A percentile compares a stretch with the other conserved stretches of the same genome.
phyloP scores from a whole-genome alignment of 2,329 filamentous ascomycete genomes.

The Dothideomycetes sp. region DNA sequence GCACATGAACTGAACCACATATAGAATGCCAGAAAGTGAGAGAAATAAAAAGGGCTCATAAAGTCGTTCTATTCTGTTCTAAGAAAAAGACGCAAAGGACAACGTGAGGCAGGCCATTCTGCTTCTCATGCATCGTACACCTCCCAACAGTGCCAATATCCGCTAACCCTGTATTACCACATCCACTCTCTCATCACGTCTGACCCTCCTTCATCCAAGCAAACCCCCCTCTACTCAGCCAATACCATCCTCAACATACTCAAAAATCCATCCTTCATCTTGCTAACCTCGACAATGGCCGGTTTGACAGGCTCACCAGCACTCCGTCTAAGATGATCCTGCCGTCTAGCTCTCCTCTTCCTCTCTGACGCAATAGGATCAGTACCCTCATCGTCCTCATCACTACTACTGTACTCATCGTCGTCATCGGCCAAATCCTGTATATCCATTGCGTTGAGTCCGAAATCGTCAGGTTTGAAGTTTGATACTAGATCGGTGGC shows the following conservation, averaged over 20 bases:
- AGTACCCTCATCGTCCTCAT: slow-evolving; percentile 59
- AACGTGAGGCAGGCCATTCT: too few relatives aligned
- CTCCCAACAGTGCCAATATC: too few relatives aligned
- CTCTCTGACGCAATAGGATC: slow-evolving; percentile 86
- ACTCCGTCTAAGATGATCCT: slow-evolving; percentile 56
- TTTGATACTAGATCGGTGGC: slow-evolving; percentile 43
- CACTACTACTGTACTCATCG: slow-evolving; percentile 58
- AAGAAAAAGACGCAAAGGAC: too few relatives aligned
- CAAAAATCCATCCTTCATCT: slow-evolving; percentile 28
- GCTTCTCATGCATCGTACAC: too few relatives aligned
- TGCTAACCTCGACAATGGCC: slow-evolving; percentile 24
- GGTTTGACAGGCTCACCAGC: slow-evolving; percentile 32
- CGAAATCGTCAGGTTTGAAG: slow-evolving; percentile 81
- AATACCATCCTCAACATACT: slow-evolving; percentile 28
- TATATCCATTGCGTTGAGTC: slow-evolving; percentile 76
- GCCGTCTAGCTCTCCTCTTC: slow-evolving; percentile 62
- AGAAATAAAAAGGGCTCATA: too few relatives aligned
- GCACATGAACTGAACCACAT: too few relatives aligned
- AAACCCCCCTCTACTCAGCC: slow-evolving; percentile 18
- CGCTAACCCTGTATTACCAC: too few relatives aligned
- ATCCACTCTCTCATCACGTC: too few relatives aligned
- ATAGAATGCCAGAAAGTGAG: too few relatives aligned
- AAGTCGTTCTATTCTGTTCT: too few relatives aligned
- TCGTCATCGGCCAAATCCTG: slow-evolving; percentile 75
- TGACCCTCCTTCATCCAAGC: neutral